A percentile compares a stretch with the other conserved stretches of the same genome.
Evolutionary conservation across 2,329 filamentous ascomycete species (phyloP).

Genomic region (Alternaria arbusti): DNA sequence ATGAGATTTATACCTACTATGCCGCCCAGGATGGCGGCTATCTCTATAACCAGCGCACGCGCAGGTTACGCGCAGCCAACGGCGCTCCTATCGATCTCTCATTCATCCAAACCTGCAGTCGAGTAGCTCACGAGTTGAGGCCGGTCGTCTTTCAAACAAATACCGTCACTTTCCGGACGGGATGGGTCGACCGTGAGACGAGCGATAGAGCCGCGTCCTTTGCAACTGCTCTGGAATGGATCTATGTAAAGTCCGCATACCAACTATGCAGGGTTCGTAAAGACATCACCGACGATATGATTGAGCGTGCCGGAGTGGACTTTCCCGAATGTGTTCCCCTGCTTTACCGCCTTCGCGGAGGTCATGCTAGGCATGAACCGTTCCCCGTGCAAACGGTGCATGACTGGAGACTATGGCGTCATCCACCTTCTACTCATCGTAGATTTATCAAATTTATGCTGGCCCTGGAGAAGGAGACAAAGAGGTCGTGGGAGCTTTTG

Average conservation of each 20-base stretch:
- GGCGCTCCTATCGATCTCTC: neutral
- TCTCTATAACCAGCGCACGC: neutral
- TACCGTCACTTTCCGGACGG: neutral
- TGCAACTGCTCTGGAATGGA: neutral
- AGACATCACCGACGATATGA: neutral
- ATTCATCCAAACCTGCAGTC: neutral
- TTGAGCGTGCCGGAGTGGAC: neutral
- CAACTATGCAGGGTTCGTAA: neutral
- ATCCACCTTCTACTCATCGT: neutral
- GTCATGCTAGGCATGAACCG: neutral
- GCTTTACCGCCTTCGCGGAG: neutral
- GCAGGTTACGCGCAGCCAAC: neutral
- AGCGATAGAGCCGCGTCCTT: neutral
- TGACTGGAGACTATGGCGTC: neutral
- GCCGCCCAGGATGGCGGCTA: neutral
- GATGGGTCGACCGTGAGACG: neutral
- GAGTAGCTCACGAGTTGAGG: neutral
- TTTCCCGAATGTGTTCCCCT: neutral
- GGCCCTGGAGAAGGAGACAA: neutral
- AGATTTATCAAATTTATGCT: neutral
- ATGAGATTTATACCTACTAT: neutral
- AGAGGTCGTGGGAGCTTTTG: neutral
- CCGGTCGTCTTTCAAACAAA: neutral
- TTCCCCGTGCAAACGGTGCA: neutral
- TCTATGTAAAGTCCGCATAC: neutral